A percentile compares a stretch with the other conserved stretches of the same genome.
Evolutionary conservation across 1,284 basidiomycete genomes (phyloP).

Genomic region (Violaceomyces palustris): DNA sequence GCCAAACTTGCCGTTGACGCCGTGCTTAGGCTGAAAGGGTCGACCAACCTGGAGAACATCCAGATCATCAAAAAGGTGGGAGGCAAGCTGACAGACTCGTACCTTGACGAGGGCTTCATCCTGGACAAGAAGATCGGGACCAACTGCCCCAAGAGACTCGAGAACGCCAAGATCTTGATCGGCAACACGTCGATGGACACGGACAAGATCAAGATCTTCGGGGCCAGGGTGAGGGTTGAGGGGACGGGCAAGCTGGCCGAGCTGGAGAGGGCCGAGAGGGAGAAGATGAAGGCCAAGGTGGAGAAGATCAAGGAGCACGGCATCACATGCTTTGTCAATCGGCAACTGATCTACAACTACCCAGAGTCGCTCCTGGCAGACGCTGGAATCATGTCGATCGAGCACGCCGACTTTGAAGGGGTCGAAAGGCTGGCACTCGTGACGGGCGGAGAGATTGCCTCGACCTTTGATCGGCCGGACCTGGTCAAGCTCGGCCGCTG

Average conservation of each 20-base stretch:
- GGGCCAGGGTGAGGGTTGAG: slow-evolving; percentile 91
- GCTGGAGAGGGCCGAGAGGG: slow-evolving; percentile 91
- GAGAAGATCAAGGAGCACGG: slow-evolving; percentile 89
- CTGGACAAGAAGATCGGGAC: slow-evolving; percentile 93
- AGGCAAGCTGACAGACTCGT: slow-evolving; percentile 95
- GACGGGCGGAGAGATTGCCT: slow-evolving; percentile 94
- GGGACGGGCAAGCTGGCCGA: slow-evolving; percentile 94
- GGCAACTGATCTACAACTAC: slow-evolving; percentile 99
- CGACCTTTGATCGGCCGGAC: slow-evolving; percentile 89
- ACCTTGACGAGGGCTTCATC: slow-evolving; percentile 98
- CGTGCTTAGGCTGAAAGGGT: slow-evolving; percentile 88
- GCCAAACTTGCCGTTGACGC: slow-evolving; percentile 97
- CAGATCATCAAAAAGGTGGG: slow-evolving; percentile 99
- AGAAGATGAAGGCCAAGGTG: slow-evolving; percentile 99
- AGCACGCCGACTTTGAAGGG: slow-evolving; percentile 98
- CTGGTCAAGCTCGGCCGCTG: slow-evolving; percentile 89
- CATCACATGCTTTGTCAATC: slow-evolving; percentile 96
- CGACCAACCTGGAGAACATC: slow-evolving; percentile 94
- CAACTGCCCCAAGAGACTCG: slow-evolving; percentile 88
- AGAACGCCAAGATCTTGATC: slow-evolving; percentile 93
- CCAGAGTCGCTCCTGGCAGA: slow-evolving; percentile 91
- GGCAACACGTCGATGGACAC: slow-evolving; percentile 99
- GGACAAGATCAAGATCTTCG: slow-evolving; percentile 99
- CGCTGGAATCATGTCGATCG: slow-evolving; percentile 90
- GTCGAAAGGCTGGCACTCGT: slow-evolving; percentile 93